Evolutionary conservation across 2,329 filamentous ascomycete species (phyloP), one percentile per base, ranked within the genome.

Genomic region (Aspergillus sp.): DNA sequence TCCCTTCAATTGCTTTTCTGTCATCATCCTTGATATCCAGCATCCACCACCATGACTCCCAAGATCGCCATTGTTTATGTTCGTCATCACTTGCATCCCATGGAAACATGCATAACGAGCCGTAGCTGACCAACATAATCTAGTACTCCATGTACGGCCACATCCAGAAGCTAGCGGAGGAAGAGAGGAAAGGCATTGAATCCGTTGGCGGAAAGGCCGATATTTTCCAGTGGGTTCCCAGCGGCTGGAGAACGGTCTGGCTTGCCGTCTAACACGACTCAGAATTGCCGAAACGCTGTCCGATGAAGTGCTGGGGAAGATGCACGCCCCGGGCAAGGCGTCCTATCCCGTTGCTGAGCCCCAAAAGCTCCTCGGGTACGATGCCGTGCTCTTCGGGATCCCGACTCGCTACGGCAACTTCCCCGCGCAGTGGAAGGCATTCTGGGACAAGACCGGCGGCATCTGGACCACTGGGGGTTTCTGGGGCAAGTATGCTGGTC

Each of bases 381-480:
- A 96, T 55, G 91, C 69, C 47, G 80, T 94, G 69, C 79, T 98
- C 43, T 74, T 96, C 52, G 91, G 91, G 46, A 91, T 96, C 60
- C 91, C 91, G 39, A 98, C 91, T 31, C 78, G 91, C 47, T 98
- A 85, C 68, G 91, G 91, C 52, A 96, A 93, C 77, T 94, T 94
- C 74, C 88, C 89, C 30, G 84, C 81, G 12, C 91, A 98, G 68
- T 95, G 83, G 83, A 95, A 91, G 72, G 64, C 60, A 32, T 68
- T 68, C 58, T 93, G 86, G 82, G 91, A 98, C 71, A 74, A 75
- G 65, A 88, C 86, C 15, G 89, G 89, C 54, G 71, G 74, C 48
- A 82, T 91, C 63, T 96, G 91, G 91, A 65, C 72, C 40, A 61
- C 65, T 10, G 89, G 89, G 41, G 77, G 69, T 47, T 88, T 74